These are phyloP conservation scores for Eutrema yunnanense DNA, from an alignment of 345 rosid species.

Conservation along the genomic window DNA sequence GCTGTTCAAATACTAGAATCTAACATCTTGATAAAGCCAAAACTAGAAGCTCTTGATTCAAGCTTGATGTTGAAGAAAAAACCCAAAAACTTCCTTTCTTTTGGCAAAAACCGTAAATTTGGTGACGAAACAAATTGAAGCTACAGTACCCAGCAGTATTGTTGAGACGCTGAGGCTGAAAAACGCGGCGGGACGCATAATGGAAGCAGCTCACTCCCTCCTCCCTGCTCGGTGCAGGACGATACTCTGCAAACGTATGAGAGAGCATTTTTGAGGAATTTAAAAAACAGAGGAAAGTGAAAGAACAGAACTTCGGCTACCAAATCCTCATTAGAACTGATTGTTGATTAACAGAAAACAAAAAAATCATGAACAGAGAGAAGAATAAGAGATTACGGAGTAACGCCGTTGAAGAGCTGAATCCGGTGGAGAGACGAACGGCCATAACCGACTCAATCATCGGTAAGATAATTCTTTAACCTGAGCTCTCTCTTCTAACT, in stretches of 20 bases:
- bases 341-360: background rate
- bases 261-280: background rate
- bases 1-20: background rate
- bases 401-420: conserved; percentile 44
- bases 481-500: background rate
- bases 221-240: conserved; percentile 39
- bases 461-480: conserved; percentile 7
- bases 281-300: background rate
- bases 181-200: conserved; percentile 36
- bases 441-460: conserved; percentile 66
- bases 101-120: background rate
- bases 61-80: background rate
- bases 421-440: conserved; percentile 54
- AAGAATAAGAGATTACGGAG: conserved; percentile 34
- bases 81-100: background rate
- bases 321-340: background rate
- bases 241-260: conserved; percentile 38
- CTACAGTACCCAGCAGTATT: conserved; percentile 40
- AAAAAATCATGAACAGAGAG: background rate
- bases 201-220: conserved; percentile 39
- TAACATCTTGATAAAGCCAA: background rate
- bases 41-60: background rate
- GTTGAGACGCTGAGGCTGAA: conserved; percentile 36
- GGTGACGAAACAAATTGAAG: background rate
- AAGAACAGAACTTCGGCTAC: background rate